Evolutionary conservation across 805 yeast genomes (phyloP).

Genomic region (Yamadazyma insecticola): DNA sequence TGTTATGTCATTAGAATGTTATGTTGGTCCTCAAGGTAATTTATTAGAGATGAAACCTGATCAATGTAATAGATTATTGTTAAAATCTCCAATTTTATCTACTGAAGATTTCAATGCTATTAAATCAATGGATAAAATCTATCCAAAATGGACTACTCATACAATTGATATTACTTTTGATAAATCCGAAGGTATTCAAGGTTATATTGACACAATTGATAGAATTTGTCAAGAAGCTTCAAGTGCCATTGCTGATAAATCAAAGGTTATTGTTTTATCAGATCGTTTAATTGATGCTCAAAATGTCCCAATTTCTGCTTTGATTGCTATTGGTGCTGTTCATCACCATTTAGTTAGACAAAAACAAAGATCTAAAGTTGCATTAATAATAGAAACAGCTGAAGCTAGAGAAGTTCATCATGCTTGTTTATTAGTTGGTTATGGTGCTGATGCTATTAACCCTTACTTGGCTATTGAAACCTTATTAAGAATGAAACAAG

Average conservation of each 20-base stretch:
- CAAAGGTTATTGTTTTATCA: constrained; percentile 70
- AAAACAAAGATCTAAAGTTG: constrained; percentile 94
- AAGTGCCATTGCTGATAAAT: constrained; percentile 70
- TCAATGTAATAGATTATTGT: constrained; percentile 84
- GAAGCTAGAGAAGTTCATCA: constrained; percentile 98
- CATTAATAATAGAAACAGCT: constrained; percentile 86
- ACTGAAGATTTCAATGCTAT: constrained; percentile 73
- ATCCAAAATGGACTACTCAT: constrained; percentile 83
- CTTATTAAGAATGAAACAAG: constrained; percentile 75
- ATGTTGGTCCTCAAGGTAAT: constrained; percentile 98
- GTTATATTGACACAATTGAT: constrained; percentile 81
- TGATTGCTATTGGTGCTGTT: constrained; percentile 94
- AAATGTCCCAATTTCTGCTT: constrained; percentile 77
- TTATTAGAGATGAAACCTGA: constrained; percentile 85
- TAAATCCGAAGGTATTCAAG: constrained; percentile 76
- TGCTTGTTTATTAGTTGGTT: constrained; percentile 88
- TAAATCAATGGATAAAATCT: constrained; percentile 63
- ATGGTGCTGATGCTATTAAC: constrained; percentile 95
- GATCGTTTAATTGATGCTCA: constrained; percentile 60
- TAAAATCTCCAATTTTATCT: constrained; percentile 78
- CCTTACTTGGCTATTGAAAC: constrained; percentile 94
- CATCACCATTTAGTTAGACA: constrained; percentile 95
- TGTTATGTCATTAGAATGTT: constrained; percentile 96
- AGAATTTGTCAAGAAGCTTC: constrained; percentile 85
- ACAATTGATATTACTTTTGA: constrained; percentile 85